Base-by-base conservation (phyloP, 768 basidiomycete genomes). In the Mycena chlorophos region DNA sequence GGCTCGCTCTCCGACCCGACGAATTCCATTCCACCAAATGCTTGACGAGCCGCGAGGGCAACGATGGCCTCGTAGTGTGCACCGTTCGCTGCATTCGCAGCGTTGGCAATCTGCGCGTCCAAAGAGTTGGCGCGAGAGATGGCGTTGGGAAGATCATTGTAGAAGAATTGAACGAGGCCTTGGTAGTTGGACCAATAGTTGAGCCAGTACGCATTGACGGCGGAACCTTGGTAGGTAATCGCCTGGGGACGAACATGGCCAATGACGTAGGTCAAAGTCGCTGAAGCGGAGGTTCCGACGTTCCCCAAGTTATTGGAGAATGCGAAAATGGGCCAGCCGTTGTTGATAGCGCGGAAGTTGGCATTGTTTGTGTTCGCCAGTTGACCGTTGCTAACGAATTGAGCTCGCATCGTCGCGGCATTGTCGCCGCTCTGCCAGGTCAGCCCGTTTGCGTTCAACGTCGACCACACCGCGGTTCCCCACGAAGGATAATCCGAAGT, bases 311-410 rank as follows among this genome's bases (percentile, higher is more conserved):
- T n/a, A n/a, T n/a, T n/a, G n/a, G n/a, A n/a, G n/a, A n/a, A n/a
- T n/a, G n/a, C n/a, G n/a, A n/a, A n/a, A n/a, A n/a, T n/a, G n/a
- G n/a, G n/a, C n/a, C n/a, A n/a, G n/a, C 69, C 51, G 55, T 75
- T 64, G 8, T 63, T 66, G n/a, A 78, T 70, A n/a, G 72, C 69
- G 25, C 75, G 73, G 65, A 74, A 77, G 47, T 67, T 65, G 28
- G 67, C 69, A 57, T 76, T 73, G 12, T 68, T 63, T 3, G 70
- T 69, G 56, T 74, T 71, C 10, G 64, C 61, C 30, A 77, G 71
- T 27, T 58, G 47, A n/a, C 73, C 73, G 42, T 70, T 62, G 54
- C 66, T 71, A 61, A 75, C 73, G 61, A 74, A 78, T 48, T 71
- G 69, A 10, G 69, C 66, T 54, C 74, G 76, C 19, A 76, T 71